Percentiles rank a stretch among this genome's conserved stretches.
phyloP scores from a whole-genome alignment of 768 basidiomycete species.

The Termitomyces sp. region DNA sequence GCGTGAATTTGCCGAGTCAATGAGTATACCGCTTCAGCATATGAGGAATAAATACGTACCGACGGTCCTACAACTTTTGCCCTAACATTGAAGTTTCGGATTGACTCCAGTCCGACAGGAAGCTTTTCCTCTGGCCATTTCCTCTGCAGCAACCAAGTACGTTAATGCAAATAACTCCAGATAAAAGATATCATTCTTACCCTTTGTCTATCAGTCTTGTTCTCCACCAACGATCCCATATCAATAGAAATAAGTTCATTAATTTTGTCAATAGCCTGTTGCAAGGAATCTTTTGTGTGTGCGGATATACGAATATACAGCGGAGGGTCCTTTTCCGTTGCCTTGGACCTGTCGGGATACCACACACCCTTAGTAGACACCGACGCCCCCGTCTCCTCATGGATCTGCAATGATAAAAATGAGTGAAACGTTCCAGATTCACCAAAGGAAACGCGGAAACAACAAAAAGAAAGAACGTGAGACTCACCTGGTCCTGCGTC shows the following conservation, averaged over 20 bases:
- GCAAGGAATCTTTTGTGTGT: conserved; percentile 55
- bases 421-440: neutral
- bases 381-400: conserved; percentile 88
- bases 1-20: neutral
- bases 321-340: conserved; percentile 89
- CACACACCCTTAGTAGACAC: conserved; percentile 92
- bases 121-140: conserved; percentile 99
- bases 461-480: neutral
- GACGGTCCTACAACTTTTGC: conserved; percentile 97
- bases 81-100: conserved; percentile 95
- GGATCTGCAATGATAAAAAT: conserved; percentile 49
- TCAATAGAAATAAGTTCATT: conserved; percentile 72
- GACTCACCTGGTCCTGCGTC: conserved; percentile 82
- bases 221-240: conserved; percentile 77
- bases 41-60: conserved; percentile 38
- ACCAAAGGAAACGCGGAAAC: neutral
- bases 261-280: conserved; percentile 64
- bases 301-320: conserved; percentile 93
- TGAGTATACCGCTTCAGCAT: neutral
- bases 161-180: neutral
- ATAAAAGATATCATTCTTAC: conserved; percentile 48
- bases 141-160: conserved; percentile 38
- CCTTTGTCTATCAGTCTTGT: conserved; percentile 62
- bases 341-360: conserved; percentile 91
- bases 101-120: conserved; percentile 80